phyloP scores from a whole-genome alignment of 1,284 basidiomycete species.

The Ceratobasidium theobromae region DNA sequence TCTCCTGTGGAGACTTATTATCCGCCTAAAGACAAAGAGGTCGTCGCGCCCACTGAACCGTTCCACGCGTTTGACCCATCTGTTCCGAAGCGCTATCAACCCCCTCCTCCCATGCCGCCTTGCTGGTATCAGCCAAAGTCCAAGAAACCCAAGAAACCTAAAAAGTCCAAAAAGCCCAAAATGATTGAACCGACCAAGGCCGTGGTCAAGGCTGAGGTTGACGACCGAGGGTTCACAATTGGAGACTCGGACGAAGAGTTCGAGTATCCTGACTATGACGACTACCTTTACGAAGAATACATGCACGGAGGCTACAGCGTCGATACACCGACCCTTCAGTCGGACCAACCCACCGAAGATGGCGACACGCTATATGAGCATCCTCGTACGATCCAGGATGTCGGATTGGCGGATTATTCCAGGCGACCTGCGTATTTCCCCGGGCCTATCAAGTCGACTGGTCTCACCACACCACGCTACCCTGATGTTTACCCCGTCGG shows the following conservation, averaged over 20 bases:
- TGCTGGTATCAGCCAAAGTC: slow-evolving; percentile 26
- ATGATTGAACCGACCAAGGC: neutral
- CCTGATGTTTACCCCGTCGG: neutral
- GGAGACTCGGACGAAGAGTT: slow-evolving; percentile 4
- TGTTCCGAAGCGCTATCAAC: slow-evolving; percentile 17
- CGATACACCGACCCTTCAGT: slow-evolving; percentile 20
- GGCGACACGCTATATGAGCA: slow-evolving; percentile 4
- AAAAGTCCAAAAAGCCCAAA: neutral
- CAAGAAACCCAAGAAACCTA: slow-evolving; percentile 8
- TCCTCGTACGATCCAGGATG: neutral
- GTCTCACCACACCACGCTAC: slow-evolving; percentile 14
- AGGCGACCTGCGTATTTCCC: slow-evolving; percentile 29
- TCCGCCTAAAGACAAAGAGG: slow-evolving; percentile 3
- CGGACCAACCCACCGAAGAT: slow-evolving; percentile 2
- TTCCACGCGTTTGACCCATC: slow-evolving; percentile 2
- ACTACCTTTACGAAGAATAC: neutral
- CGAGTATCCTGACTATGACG: slow-evolving; percentile 16
- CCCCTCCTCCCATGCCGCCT: neutral
- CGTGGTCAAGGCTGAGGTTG: neutral
- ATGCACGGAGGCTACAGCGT: neutral
- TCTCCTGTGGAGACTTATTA: slow-evolving; percentile 19
- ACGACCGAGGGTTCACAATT: neutral
- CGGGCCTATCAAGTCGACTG: slow-evolving; percentile 28
- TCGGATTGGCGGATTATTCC: neutral
- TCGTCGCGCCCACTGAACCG: neutral